Evolutionary conservation across 805 yeast species (phyloP).

Genomic region (Suhomyces xylopsoci): DNA sequence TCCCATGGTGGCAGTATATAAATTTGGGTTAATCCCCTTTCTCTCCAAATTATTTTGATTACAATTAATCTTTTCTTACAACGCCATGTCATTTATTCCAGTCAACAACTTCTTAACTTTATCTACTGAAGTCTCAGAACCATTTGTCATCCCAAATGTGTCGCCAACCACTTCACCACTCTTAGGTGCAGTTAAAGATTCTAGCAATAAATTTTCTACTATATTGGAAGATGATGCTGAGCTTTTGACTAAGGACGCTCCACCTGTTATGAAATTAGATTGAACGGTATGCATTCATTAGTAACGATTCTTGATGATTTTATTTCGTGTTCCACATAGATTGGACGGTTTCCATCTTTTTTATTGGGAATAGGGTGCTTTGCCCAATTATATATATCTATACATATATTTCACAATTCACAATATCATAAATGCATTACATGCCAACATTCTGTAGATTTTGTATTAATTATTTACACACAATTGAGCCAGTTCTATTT

Average conservation of each 20-base stretch:
- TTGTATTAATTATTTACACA: background rate
- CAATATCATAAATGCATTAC: background rate
- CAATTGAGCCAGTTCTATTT: background rate
- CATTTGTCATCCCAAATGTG: conserved; percentile 62
- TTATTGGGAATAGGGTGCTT: background rate
- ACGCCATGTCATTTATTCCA: conserved; percentile 6
- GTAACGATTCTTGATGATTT: conserved; percentile 3
- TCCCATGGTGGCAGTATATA: conserved; percentile 2
- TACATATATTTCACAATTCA: background rate
- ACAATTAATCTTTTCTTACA: background rate
- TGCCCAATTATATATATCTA: background rate
- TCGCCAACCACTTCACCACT: conserved; percentile 52
- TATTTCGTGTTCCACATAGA: background rate
- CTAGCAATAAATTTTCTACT: background rate
- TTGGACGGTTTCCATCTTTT: background rate
- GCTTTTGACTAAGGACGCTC: background rate
- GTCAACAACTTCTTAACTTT: conserved; percentile 46
- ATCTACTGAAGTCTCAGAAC: conserved; percentile 54
- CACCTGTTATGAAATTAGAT: conserved; percentile 25
- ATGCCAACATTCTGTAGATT: background rate
- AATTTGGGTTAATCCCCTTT: background rate
- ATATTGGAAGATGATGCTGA: background rate
- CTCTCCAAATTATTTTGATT: background rate
- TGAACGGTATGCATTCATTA: conserved; percentile 4
- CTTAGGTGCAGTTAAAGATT: conserved; percentile 2